Base-by-base conservation (phyloP, 768 basidiomycete genomes). In the Russula compacta region DNA sequence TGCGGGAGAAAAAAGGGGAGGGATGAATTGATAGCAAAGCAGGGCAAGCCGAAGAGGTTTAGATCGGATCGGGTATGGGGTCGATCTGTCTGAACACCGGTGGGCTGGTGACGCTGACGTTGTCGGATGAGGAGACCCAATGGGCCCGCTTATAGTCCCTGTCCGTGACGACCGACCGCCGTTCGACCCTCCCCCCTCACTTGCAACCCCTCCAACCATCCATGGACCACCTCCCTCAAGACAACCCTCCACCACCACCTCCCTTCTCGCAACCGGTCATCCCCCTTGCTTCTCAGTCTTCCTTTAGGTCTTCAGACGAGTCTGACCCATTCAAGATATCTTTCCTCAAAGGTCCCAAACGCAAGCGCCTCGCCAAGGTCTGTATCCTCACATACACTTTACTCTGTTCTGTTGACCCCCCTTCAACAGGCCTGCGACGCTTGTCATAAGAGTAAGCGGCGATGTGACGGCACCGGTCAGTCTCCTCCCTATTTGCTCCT, bases 401-500 rank as follows among this genome's bases (percentile, higher is more conserved):
- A 53, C 36, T 54, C 17, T 9, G 53, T 10, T 9, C 17, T 36
- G 15, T 40, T 53, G 40, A 59, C 60, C 44, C 33, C 29, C 19
- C 42, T 47, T 53, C 51, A n/a, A 38, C 59, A 81, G 80, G 80
- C 89, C 52, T 91, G 89, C 73, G 86, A 89, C 72, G 85, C 86
- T 56, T 92, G 89, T 71, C 90, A 92, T 70, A 89, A 87, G 72
- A 85, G 83, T 74, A 92, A 92, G 70, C 82, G 89, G 29, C 82
- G 89, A 51, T 91, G 89, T 73, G 88, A 90, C 73, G 88, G 88
- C 36, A 88, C 86, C 63, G 84, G 87, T 86, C 24, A 63, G 60
- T 83, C 76, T 52, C 33, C 19, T 24, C 32, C 53, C 42, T 56
- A 19, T 47, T 49, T 58, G 53, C 65, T 38, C 33, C 51, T 24